Evolutionary conservation across 139 green algal genomes (phyloP).

Genomic region (Chlamydomonas applanata): DNA sequence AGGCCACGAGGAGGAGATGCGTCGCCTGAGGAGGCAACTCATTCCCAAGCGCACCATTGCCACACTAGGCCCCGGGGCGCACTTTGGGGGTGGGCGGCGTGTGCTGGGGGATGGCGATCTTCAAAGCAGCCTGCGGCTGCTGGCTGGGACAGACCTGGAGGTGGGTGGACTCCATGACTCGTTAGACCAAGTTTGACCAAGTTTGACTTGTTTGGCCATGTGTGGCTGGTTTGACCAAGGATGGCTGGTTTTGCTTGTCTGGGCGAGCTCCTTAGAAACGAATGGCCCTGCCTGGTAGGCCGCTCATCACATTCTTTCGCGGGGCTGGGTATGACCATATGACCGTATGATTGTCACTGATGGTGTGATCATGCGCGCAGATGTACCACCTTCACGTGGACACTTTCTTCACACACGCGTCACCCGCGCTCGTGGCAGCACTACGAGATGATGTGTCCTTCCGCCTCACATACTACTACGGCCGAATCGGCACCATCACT

Average conservation of each 20-base stretch:
- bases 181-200: too few relatives aligned
- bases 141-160: slow-evolving; percentile 10
- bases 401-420: slow-evolving; percentile 31
- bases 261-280: too few relatives aligned
- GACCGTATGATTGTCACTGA: too few relatives aligned
- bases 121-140: slow-evolving; percentile 30
- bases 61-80: slow-evolving; percentile 15
- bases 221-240: too few relatives aligned
- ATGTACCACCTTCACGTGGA: slow-evolving; percentile 41
- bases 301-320: too few relatives aligned
- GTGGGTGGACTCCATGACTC: neutral
- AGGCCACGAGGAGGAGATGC: slow-evolving; percentile 45
- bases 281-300: too few relatives aligned
- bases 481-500: slow-evolving; percentile 13
- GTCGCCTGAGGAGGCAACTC: slow-evolving; percentile 21
- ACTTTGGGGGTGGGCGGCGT: slow-evolving; percentile 31
- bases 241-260: too few relatives aligned
- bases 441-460: slow-evolving; percentile 46
- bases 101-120: slow-evolving; percentile 39
- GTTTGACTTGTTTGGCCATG: too few relatives aligned
- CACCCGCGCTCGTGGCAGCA: slow-evolving; percentile 12
- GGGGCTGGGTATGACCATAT: too few relatives aligned
- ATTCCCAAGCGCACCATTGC: slow-evolving; percentile 43
- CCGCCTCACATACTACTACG: slow-evolving; percentile 52
- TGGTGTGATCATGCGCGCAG: too few relatives aligned